phyloP scores from a whole-genome alignment of 192 early-diverging fungal species.

The Anaeromyces robustus region DNA sequence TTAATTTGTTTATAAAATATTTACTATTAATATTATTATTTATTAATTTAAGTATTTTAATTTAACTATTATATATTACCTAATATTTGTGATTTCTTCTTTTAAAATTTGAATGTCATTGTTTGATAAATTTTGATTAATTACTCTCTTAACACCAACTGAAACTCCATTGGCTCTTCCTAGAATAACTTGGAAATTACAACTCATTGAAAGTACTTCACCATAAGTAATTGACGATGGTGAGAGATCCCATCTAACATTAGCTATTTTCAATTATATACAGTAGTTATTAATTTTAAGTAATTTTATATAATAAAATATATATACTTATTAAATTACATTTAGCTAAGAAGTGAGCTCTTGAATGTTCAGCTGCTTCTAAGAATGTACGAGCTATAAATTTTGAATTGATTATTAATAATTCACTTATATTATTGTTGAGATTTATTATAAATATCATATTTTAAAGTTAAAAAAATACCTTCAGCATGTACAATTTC shows the following conservation, averaged over 20 bases:
- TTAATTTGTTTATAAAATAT: no score
- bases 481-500: neutral
- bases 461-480: neutral
- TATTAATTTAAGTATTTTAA: no score
- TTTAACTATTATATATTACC: neutral
- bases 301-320: neutral
- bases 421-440: no score
- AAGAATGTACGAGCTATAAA: neutral
- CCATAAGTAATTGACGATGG: neutral
- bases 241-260: slow-evolving; percentile 13
- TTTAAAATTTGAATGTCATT: neutral
- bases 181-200: slow-evolving; percentile 4
- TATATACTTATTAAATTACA: slow-evolving; percentile 2
- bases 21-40: no score
- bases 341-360: slow-evolving; percentile 18
- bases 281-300: neutral
- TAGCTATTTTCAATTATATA: slow-evolving; percentile 17
- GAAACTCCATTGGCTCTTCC: slow-evolving; percentile 15
- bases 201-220: neutral
- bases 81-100: neutral
- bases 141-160: slow-evolving; percentile 15
- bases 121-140: slow-evolving; percentile 4
- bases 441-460: no score
- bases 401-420: no score
- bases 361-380: neutral